phyloP scores from a whole-genome alignment of 805 yeast species.

The Myxozyma sirexii region DNA sequence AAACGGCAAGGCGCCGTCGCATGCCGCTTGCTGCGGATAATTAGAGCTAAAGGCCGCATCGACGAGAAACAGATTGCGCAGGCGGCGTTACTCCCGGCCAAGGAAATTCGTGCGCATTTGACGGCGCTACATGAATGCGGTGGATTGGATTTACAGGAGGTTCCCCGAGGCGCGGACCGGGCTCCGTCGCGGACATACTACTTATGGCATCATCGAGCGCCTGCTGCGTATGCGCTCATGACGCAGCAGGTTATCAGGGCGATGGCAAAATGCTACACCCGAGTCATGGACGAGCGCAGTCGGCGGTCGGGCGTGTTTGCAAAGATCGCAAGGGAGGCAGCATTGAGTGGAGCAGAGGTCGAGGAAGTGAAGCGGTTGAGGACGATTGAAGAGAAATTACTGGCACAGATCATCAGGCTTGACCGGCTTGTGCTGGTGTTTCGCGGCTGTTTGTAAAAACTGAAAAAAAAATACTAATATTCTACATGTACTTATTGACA shows the following conservation, averaged over 20 bases:
- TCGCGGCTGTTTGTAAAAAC: slow-evolving; percentile 36
- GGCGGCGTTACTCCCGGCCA: slow-evolving; percentile 73
- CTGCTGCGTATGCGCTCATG: slow-evolving; percentile 52
- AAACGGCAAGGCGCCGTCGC: slow-evolving; percentile 52
- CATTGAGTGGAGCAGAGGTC: slow-evolving; percentile 74
- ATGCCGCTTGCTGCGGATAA: slow-evolving; percentile 73
- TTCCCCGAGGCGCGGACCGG: slow-evolving; percentile 88
- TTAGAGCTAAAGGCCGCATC: slow-evolving; percentile 66
- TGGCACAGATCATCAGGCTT: slow-evolving; percentile 41
- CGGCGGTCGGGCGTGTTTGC: slow-evolving; percentile 69
- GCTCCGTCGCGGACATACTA: slow-evolving; percentile 88
- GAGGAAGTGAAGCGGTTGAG: slow-evolving; percentile 63
- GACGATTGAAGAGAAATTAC: slow-evolving; percentile 41
- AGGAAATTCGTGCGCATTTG: slow-evolving; percentile 71
- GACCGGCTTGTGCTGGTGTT: slow-evolving; percentile 46
- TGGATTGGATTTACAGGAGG: slow-evolving; percentile 85
- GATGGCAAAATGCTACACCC: slow-evolving; percentile 49
- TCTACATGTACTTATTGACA: too few relatives aligned
- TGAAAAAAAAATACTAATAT: too few relatives aligned
- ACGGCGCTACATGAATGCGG: slow-evolving; percentile 68
- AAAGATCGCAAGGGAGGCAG: slow-evolving; percentile 88
- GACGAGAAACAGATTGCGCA: slow-evolving; percentile 80
- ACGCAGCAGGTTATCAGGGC: slow-evolving; percentile 53
- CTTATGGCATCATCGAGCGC: slow-evolving; percentile 71
- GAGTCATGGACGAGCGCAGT: slow-evolving; percentile 47